Percentiles rank a stretch among this genome's conserved stretches.
Conservation (phyloP, 108 stramenopile genomes). For the Nitzschia sp. region DNA sequence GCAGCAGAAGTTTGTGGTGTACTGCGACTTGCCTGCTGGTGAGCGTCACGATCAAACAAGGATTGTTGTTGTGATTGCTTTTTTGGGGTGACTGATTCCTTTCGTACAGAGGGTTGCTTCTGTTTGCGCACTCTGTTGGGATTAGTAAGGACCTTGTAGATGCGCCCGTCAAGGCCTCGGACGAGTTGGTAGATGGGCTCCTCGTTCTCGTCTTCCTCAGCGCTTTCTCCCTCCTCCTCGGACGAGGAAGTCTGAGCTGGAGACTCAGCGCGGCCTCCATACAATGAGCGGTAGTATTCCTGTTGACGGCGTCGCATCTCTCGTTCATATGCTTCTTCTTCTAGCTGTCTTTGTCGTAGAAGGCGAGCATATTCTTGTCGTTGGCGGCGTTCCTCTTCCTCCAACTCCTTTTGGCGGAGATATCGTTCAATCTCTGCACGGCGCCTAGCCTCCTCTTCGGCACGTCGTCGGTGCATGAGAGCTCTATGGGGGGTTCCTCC, state of each 20-base stretch:
- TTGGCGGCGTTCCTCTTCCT: slow-evolving; percentile 16
- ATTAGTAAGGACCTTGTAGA: slow-evolving; percentile 10
- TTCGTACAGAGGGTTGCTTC: not conserved
- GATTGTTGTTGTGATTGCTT: not conserved
- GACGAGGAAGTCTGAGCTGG: not conserved
- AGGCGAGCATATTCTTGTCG: slow-evolving; percentile 8
- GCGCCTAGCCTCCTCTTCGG: slow-evolving; percentile 10
- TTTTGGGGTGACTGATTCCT: not conserved
- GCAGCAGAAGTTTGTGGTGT: not conserved
- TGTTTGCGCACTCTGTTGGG: not conserved
- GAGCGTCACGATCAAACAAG: too few relatives aligned
- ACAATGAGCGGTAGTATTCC: not conserved
- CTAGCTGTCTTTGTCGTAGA: slow-evolving; percentile 10
- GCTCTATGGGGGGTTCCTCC: not conserved
- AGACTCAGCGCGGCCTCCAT: not conserved
- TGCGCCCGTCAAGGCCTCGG: slow-evolving; percentile 23
- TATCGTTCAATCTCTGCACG: slow-evolving; percentile 14
- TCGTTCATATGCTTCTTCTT: slow-evolving; percentile 14
- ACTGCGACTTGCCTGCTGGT: not conserved
- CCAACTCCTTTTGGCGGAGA: slow-evolving; percentile 5
- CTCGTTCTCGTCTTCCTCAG: slow-evolving; percentile 6
- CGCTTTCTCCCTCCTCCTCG: slow-evolving; percentile 8
- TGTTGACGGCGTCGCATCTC: slow-evolving; percentile 12
- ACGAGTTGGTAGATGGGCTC: slow-evolving; percentile 13
- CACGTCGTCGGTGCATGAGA: slow-evolving; percentile 1